Evolutionary conservation across 1,284 basidiomycete genomes (phyloP).

Genomic region (Microstroma glucosiphilum): DNA sequence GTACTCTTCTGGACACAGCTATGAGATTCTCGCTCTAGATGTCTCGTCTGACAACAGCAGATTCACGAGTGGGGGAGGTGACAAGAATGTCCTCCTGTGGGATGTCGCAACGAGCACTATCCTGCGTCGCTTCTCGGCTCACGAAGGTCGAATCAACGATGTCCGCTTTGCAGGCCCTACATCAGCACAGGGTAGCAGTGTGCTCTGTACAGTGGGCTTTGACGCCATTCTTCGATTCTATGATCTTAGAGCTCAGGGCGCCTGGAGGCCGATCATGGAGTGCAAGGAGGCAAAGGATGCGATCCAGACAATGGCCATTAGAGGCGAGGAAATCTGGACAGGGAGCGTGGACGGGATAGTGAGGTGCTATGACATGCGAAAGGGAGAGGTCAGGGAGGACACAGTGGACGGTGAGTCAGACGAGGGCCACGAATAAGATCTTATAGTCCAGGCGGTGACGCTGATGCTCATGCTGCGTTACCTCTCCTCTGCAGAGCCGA

Average conservation of each 20-base stretch:
- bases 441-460: not conserved
- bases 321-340: constrained; percentile 60
- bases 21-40: constrained; percentile 80
- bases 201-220: constrained; percentile 30
- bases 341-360: constrained; percentile 87
- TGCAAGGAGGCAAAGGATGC: constrained; percentile 84
- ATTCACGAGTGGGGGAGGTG: constrained; percentile 88
- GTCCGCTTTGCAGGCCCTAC: constrained; percentile 63
- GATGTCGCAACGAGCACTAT: constrained; percentile 83
- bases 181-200: constrained; percentile 16
- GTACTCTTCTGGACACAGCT: constrained; percentile 78
- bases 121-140: constrained; percentile 72
- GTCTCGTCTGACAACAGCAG: constrained; percentile 87
- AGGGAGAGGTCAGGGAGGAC: constrained; percentile 79
- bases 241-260: constrained; percentile 54
- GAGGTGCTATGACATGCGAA: constrained; percentile 85
- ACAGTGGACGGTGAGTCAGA: constrained; percentile 73
- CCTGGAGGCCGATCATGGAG: constrained; percentile 72
- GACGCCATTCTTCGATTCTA: constrained; percentile 41
- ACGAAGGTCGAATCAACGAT: constrained; percentile 80
- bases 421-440: not conserved
- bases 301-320: constrained; percentile 62
- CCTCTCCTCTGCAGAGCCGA: constrained; percentile 59
- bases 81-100: constrained; percentile 87
- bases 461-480: not conserved